A percentile compares a stretch with the other conserved stretches of the same genome.
These are phyloP conservation scores for Excoecaria agallocha DNA, from an alignment of 345 rosid species.

Conservation along the genomic window DNA sequence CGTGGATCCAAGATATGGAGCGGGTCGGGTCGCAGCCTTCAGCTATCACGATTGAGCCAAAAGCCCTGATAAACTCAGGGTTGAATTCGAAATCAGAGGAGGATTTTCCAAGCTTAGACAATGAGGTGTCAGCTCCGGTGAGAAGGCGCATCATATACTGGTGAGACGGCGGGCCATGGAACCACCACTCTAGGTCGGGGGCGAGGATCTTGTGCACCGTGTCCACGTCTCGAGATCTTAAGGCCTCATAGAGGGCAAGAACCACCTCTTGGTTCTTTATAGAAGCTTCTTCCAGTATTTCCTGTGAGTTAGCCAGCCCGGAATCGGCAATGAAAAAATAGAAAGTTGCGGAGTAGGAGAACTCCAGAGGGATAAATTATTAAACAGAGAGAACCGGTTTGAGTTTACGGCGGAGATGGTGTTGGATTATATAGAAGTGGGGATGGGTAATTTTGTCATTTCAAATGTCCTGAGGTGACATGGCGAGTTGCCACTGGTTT, in stretches of 20 bases:
- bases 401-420: background rate
- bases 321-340: background rate
- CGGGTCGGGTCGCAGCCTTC: conserved; percentile 72
- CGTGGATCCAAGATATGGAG: conserved; percentile 88
- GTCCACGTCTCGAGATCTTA: conserved; percentile 67
- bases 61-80: conserved; percentile 44
- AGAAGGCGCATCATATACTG: conserved; percentile 97
- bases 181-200: conserved; percentile 97
- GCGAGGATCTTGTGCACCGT: conserved; percentile 73
- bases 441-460: background rate
- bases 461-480: background rate
- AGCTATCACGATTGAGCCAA: conserved; percentile 69
- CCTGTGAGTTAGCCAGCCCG: conserved; percentile 58
- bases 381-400: background rate
- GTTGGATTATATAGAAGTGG: background rate
- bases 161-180: conserved; percentile 96
- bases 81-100: conserved; percentile 44
- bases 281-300: conserved; percentile 50
- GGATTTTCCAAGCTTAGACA: background rate
- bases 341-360: conserved; percentile 2
- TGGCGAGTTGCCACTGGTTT: background rate
- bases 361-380: background rate
- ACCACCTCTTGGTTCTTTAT: conserved; percentile 71
- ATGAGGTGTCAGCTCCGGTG: conserved; percentile 51
- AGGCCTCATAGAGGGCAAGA: conserved; percentile 81